These are phyloP conservation scores for Cubamyces lactineus DNA, from an alignment of 768 basidiomycete species.

Conservation along the genomic window DNA sequence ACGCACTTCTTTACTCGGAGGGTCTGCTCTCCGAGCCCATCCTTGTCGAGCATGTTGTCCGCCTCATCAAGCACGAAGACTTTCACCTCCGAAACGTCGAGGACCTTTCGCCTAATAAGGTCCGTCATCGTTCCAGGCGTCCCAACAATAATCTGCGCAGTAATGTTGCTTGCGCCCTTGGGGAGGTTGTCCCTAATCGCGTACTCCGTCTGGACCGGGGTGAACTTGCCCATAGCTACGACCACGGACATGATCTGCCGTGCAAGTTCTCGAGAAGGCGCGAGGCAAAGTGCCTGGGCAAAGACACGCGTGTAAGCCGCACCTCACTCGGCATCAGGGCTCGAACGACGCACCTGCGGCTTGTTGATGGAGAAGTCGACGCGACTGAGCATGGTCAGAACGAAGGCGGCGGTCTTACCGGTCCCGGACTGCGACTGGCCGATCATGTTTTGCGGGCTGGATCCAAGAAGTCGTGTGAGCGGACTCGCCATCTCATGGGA, in stretches of 20 bases:
- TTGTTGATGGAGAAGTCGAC: conserved; percentile 82
- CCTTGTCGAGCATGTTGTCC: conserved; percentile 97
- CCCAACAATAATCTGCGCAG: conserved; percentile 91
- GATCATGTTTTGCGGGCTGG: conserved; percentile 97
- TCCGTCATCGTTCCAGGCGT: conserved; percentile 96
- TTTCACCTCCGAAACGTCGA: conserved; percentile 81
- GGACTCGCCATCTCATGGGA: neutral
- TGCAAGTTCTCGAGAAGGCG: conserved; percentile 95
- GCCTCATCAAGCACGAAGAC: conserved; percentile 98
- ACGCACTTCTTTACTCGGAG: conserved; percentile 90
- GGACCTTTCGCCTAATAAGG: conserved; percentile 74
- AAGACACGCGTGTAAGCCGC: neutral
- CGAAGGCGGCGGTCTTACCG: conserved; percentile 98
- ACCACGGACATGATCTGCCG: conserved; percentile 98
- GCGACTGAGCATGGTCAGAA: conserved; percentile 94
- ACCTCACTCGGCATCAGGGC: conserved; percentile 3
- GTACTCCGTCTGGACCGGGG: conserved; percentile 89
- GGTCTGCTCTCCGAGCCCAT: conserved; percentile 92
- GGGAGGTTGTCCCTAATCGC: conserved; percentile 91
- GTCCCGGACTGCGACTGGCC: conserved; percentile 99
- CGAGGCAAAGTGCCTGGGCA: conserved; percentile 89
- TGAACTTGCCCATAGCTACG: conserved; percentile 93
- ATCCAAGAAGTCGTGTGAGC: conserved; percentile 5
- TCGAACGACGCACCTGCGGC: conserved; percentile 65
- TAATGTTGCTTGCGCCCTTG: conserved; percentile 63